Percentiles rank a stretch among this genome's conserved stretches.
Conservation (phyloP, 1,284 basidiomycete species). For the Trametes versicolor region DNA sequence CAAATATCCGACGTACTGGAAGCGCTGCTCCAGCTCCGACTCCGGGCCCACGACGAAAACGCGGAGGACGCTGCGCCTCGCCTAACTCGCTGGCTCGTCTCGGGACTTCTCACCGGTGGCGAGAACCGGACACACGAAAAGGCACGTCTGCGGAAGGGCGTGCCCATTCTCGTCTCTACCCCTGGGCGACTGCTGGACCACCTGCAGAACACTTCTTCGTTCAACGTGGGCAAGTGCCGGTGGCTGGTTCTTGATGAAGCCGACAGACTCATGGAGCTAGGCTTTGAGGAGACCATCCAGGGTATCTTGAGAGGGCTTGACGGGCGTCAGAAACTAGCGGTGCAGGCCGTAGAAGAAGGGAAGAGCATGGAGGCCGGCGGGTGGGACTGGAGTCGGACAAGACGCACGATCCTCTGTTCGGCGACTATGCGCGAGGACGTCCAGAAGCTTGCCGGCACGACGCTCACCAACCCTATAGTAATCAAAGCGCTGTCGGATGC, state of each 20-base stretch:
- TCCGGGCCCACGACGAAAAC: constrained; percentile 67
- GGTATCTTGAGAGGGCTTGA: constrained; percentile 91
- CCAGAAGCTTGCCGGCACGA: constrained; percentile 89
- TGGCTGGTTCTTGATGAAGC: constrained; percentile 99
- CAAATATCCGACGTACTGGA: constrained; percentile 87
- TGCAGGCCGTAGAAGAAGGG: constrained; percentile 77
- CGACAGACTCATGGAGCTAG: constrained; percentile 85
- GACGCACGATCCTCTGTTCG: constrained; percentile 93
- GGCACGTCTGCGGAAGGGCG: constrained; percentile 74
- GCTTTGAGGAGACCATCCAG: constrained; percentile 70
- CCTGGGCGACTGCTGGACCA: constrained; percentile 80
- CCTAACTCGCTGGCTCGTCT: constrained; percentile 93
- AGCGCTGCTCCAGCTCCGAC: constrained; percentile 73
- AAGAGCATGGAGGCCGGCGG: constrained; percentile 79
- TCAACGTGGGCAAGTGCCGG: constrained; percentile 92
- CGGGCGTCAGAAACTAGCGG: constrained; percentile 77
- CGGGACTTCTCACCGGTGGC: constrained; percentile 89
- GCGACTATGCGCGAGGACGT: constrained; percentile 97
- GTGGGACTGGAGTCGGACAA: constrained; percentile 84
- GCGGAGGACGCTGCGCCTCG: constrained; percentile 61
- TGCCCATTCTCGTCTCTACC: constrained; percentile 79
- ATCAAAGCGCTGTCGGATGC: constrained; percentile 70
- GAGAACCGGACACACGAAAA: constrained; percentile 80
- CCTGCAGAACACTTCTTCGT: constrained; percentile 85
- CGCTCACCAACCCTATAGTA: constrained; percentile 78